These are phyloP conservation scores for Babesia gibsoni DNA, from an alignment of 169 alveolate genomes.

Conservation along the genomic window DNA sequence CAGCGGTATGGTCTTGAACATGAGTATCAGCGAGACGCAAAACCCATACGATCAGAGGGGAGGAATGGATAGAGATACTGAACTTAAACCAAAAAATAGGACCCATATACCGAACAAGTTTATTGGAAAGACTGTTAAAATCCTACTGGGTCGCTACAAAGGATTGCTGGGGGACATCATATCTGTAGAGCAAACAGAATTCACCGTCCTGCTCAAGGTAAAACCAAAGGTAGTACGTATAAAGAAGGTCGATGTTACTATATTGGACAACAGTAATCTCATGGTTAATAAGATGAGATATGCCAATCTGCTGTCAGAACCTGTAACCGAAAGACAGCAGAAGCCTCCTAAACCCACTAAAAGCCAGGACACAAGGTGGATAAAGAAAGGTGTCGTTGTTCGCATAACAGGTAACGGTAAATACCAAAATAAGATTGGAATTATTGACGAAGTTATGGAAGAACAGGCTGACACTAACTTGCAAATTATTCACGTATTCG, in stretches of 20 bases:
- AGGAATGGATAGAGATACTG: not conserved
- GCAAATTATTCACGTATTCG: conserved; percentile 53
- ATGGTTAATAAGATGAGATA: conserved; percentile 18
- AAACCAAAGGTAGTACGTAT: conserved; percentile 74
- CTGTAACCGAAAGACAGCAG: not conserved
- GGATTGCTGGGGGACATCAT: conserved; percentile 74
- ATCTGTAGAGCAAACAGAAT: conserved; percentile 71
- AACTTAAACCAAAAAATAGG: not conserved
- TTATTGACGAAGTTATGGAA: conserved; percentile 53
- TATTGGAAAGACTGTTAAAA: conserved; percentile 76
- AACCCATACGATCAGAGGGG: conserved; percentile 10
- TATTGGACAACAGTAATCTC: conserved; percentile 49
- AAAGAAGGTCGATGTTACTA: conserved; percentile 66
- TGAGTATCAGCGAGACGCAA: conserved; percentile 19
- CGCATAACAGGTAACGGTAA: conserved; percentile 53
- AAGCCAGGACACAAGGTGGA: conserved; percentile 17
- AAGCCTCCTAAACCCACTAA: not conserved
- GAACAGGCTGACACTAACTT: conserved; percentile 52
- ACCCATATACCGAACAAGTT: conserved; percentile 36
- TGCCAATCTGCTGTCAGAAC: conserved; percentile 12
- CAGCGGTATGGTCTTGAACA: conserved; percentile 24
- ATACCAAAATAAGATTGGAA: conserved; percentile 47
- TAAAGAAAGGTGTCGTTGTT: conserved; percentile 40
- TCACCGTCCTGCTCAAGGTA: conserved; percentile 74
- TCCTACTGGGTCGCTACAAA: conserved; percentile 72